Evolutionary conservation across 2,329 filamentous ascomycete genomes (phyloP).

Genomic region (Sporothrix brasiliensis): DNA sequence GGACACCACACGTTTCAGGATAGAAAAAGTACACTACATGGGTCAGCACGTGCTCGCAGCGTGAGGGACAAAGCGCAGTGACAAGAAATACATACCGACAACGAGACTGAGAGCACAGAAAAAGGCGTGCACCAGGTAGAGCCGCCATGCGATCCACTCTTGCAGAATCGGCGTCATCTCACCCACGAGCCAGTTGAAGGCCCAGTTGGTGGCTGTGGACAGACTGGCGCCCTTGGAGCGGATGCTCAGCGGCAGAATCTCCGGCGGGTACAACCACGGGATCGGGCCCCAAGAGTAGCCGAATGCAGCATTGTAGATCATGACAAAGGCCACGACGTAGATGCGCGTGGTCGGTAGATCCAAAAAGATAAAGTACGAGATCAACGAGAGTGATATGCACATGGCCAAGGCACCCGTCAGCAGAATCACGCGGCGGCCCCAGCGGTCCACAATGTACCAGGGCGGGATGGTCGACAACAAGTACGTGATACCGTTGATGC

Average conservation of each 20-base stretch:
- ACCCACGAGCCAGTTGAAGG: slow-evolving; percentile 96
- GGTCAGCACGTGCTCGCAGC: background rate
- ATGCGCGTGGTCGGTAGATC: slow-evolving; percentile 77
- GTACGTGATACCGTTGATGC: slow-evolving; percentile 88
- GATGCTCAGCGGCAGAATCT: slow-evolving; percentile 95
- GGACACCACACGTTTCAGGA: slow-evolving; percentile 92
- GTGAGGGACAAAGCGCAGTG: slow-evolving; percentile 71
- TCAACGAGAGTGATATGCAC: slow-evolving; percentile 81
- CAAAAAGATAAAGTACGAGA: slow-evolving; percentile 94
- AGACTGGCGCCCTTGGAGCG: slow-evolving; percentile 95
- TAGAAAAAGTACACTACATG: slow-evolving; percentile 92
- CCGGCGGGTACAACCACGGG: slow-evolving; percentile 97
- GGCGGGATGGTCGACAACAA: slow-evolving; percentile 89
- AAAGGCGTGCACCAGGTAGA: slow-evolving; percentile 94
- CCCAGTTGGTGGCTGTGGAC: slow-evolving; percentile 96
- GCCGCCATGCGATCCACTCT: slow-evolving; percentile 86
- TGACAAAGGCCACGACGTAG: slow-evolving; percentile 90
- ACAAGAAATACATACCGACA: slow-evolving; percentile 75
- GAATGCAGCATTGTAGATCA: slow-evolving; percentile 98
- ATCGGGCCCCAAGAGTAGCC: slow-evolving; percentile 96
- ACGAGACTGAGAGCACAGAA: slow-evolving; percentile 96
- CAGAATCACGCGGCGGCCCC: slow-evolving; percentile 86
- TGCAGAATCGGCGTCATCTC: slow-evolving; percentile 93
- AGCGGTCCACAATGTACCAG: slow-evolving; percentile 94
- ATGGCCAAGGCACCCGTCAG: slow-evolving; percentile 88